Evolutionary conservation across 768 basidiomycete genomes (phyloP), one percentile per base, ranked within the genome.

Genomic region (Tricholomella constricta): DNA sequence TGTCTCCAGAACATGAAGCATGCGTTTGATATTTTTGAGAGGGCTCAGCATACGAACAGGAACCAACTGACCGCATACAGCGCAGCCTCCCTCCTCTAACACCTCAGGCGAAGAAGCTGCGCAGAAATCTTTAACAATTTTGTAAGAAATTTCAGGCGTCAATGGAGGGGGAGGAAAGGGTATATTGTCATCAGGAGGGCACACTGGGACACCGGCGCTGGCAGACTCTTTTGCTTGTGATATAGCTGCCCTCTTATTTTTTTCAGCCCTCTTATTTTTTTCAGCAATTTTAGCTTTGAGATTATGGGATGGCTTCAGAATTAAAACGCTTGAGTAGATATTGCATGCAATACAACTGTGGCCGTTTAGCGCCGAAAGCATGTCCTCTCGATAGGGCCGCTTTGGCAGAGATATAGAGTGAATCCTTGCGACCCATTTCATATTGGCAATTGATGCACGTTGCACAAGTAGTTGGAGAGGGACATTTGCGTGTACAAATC

Each of bases 21-120:
- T 9, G 2, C 20, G 35, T 23, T 51, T 53, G 17, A 54, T 26
- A 23, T 27, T 40, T 31, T 54, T 54, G n/a, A 50, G 29, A 2
- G 27, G 40, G 12, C 38, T 50, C 37, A 58, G 15, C 8, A 17
- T 17, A 9, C 17, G 8, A 15, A 34, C 12, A 1, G 20, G 46
- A 0, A 14, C 40, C 10, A 65, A 38, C 11, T 54, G 41, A 1
- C 63, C 63, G 56, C 66, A 68, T 2, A 68, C 61, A 4, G 59
- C 60, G 40, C 65, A 68, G 1, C 63, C 65, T 7, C 40, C 47
- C 38, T 68, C 65, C 35, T 65, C 51, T 25, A 66, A 5, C 2
- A 6, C n/a, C 2, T 42, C 62, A 44, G 55, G 55, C 35, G 52
- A 58, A 3, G 34, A 15, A 4, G 22, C 45, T 9, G 25, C 10